These are phyloP conservation scores for Coemansia erecta DNA, from an alignment of 192 early-diverging fungal species.

Conservation along the genomic window DNA sequence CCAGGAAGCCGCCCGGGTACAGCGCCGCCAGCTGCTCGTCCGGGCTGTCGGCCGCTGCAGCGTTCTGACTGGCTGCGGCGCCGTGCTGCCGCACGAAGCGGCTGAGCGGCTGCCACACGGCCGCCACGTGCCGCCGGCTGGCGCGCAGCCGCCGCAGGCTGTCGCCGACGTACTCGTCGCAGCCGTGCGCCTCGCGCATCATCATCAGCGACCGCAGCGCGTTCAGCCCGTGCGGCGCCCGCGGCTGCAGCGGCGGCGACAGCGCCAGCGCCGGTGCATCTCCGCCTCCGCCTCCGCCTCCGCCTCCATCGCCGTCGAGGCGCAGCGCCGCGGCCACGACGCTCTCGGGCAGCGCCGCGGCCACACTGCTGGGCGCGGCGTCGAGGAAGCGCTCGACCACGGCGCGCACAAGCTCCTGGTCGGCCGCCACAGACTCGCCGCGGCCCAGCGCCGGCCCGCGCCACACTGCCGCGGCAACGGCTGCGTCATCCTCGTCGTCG, in stretches of 20 bases:
- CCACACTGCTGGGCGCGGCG: constrained; percentile 31
- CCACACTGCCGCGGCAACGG: too few relatives aligned
- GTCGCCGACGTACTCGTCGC: constrained; percentile 46
- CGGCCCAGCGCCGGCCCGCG: constrained; percentile 29
- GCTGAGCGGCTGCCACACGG: constrained; percentile 14
- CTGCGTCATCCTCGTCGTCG: not conserved
- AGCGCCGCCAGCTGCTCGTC: constrained; percentile 14
- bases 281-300: too few relatives aligned
- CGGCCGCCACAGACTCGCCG: constrained; percentile 30
- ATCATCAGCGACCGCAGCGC: constrained; percentile 15
- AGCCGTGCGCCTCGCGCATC: constrained; percentile 37
- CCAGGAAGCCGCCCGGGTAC: constrained; percentile 59
- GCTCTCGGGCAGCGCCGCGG: constrained; percentile 34
- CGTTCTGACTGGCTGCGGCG: too few relatives aligned
- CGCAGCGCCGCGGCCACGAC: constrained; percentile 30
- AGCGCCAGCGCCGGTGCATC: too few relatives aligned
- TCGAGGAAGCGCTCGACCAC: constrained; percentile 50
- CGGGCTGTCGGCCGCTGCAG: not conserved
- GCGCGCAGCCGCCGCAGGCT: constrained; percentile 18
- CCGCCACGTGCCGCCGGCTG: constrained; percentile 4
- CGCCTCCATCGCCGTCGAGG: too few relatives aligned
- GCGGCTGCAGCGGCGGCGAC: constrained; percentile 1
- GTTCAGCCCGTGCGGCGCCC: constrained; percentile 16
- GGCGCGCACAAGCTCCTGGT: constrained; percentile 46
- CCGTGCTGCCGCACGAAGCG: not conserved